Base-by-base conservation (phyloP, 306 rosid genomes). In the Glycine latifolia region DNA sequence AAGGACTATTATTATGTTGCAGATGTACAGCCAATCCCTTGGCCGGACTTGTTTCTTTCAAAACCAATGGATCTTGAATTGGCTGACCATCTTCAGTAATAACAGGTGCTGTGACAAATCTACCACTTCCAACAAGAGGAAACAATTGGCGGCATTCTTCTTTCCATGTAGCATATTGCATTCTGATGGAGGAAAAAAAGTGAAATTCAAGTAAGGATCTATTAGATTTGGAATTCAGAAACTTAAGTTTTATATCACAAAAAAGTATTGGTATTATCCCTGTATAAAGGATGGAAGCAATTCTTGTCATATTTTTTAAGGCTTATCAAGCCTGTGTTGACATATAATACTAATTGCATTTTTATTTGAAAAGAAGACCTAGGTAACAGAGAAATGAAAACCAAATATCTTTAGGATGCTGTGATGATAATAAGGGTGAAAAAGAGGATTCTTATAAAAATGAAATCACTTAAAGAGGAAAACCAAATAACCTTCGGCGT, bases 91-190 rank as follows among this genome's bases (percentile, higher is more conserved):
- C 92, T 26, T 89, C 98, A 37, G 89, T 85, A 79, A 96, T 77
- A 60, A 94, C 89, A 15, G 99, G 99, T 44, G 99, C 92, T 56
- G 99, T 92, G 76, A 96, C 89, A 87, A 84, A 96, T 84, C 92
- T 87, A 84, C 98, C 97, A 79, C 99, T 96, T 88, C 98, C 99
- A 80, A 96, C 84, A 67, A 93, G 85, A 76, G 99, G 98, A 89
- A 96, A 96, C 89, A 88, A 61, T 86, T 89, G 91, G 71, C 88
- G 77, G 81, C 99, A 96, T 61, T 92, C 97, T 89, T 93, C 94
- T 83, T 96, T 96, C 88, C 88, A 89, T 70, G 86, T 81, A 71
- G 90, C 93, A 91, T 96, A 96, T 85, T 92, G 88, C 66, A 78
- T 65, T 90, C 99, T 96, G 90, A 88, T 37, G 37, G 62, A 2